A percentile compares a stretch with the other conserved stretches of the same genome.
Evolutionary conservation across 768 basidiomycete genomes (phyloP).

Genomic region (Chiua virens): DNA sequence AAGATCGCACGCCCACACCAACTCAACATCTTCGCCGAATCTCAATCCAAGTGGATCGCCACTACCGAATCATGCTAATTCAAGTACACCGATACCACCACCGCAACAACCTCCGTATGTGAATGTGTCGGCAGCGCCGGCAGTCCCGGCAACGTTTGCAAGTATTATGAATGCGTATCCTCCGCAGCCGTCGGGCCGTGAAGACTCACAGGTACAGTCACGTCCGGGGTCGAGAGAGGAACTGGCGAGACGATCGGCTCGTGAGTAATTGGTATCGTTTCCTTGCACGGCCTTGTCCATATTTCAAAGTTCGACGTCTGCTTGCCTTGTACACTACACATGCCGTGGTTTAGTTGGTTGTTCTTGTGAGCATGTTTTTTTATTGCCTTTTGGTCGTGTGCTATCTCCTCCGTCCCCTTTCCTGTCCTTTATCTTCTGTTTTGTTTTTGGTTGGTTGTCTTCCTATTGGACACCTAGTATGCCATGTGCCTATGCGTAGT

Average conservation of each 20-base stretch:
- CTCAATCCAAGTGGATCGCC: constrained; percentile 14
- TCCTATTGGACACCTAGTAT: background rate
- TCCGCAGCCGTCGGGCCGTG: constrained; percentile 25
- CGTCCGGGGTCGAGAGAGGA: constrained; percentile 30
- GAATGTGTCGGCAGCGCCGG: constrained; percentile 20
- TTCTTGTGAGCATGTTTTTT: background rate
- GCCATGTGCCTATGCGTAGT: background rate
- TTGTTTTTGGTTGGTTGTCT: background rate
- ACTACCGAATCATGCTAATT: constrained; percentile 19
- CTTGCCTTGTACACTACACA: constrained; percentile 5
- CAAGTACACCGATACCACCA: background rate
- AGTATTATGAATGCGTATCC: constrained; percentile 75
- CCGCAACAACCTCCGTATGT: constrained; percentile 23
- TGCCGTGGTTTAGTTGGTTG: background rate
- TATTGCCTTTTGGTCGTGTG: no score
- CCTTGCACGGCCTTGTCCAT: background rate
- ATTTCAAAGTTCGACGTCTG: no score
- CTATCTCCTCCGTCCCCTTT: background rate
- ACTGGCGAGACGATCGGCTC: constrained; percentile 12
- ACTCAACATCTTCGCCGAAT: constrained; percentile 28
- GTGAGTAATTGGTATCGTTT: constrained; percentile 10
- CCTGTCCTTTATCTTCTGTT: background rate
- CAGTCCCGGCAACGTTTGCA: constrained; percentile 57
- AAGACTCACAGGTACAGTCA: constrained; percentile 24
- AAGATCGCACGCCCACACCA: constrained; percentile 12